Evolutionary conservation across 2,329 filamentous ascomycete species (phyloP).

Genomic region (Alternaria solani): DNA sequence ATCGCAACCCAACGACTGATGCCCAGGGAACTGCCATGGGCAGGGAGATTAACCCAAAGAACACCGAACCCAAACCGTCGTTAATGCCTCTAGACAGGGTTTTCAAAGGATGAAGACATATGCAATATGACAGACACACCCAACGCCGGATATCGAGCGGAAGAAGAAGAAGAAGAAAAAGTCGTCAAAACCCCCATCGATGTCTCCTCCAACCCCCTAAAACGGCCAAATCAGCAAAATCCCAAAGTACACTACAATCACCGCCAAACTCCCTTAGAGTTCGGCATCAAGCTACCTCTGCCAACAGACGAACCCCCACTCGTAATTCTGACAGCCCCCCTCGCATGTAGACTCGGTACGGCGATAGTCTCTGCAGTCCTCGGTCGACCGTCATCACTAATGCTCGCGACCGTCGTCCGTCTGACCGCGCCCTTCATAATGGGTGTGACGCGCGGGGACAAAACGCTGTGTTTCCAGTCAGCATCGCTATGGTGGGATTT

Average conservation of each 20-base stretch:
- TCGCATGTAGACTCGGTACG: conserved; percentile 30
- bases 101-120: not conserved
- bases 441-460: conserved; percentile 68
- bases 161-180: too few relatives aligned
- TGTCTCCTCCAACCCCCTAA: conserved; percentile 4
- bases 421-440: conserved; percentile 62
- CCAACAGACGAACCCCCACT: conserved; percentile 36
- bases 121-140: too few relatives aligned
- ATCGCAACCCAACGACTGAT: not conserved
- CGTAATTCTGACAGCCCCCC: conserved; percentile 44
- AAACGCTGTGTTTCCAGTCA: conserved; percentile 63
- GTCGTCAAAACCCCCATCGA: conserved; percentile 7
- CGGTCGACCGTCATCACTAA: conserved; percentile 40
- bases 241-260: conserved; percentile 22
- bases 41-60: conserved; percentile 11
- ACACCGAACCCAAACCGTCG: conserved; percentile 11
- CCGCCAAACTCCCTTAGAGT: conserved; percentile 45
- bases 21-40: conserved; percentile 14
- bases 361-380: conserved; percentile 21
- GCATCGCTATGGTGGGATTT: conserved; percentile 47
- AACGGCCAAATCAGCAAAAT: conserved; percentile 1
- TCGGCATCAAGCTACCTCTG: conserved; percentile 42
- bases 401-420: conserved; percentile 48
- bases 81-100: conserved; percentile 13
- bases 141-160: not conserved